Conservation (phyloP, 768 basidiomycete genomes). For the Mycena polygramma region DNA sequence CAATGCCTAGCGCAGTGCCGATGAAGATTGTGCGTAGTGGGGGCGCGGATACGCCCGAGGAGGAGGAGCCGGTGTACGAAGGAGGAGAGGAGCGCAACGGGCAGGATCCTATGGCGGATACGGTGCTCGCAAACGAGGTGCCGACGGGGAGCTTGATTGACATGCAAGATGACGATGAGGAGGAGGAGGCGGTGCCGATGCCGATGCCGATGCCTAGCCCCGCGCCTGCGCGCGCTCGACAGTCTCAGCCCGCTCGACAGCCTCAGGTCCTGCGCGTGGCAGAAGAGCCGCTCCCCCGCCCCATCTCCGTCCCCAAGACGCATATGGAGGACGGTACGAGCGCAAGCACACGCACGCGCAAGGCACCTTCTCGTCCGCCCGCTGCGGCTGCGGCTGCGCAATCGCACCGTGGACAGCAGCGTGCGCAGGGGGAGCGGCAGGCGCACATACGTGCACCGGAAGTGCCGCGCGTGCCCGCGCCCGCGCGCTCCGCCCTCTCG, state of each 20-base stretch:
- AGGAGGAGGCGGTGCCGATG: too few relatives aligned
- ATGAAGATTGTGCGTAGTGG: neutral
- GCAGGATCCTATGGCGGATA: too few relatives aligned
- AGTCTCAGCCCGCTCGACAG: too few relatives aligned
- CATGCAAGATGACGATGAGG: neutral
- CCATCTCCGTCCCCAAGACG: neutral
- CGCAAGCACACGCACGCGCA: too few relatives aligned
- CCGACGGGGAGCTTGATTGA: neutral
- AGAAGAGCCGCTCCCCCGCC: too few relatives aligned
- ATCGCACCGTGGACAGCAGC: neutral
- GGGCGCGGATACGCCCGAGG: too few relatives aligned
- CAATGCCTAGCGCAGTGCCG: too few relatives aligned
- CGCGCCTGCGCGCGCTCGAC: neutral
- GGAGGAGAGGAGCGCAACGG: too few relatives aligned
- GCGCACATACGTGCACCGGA: neutral
- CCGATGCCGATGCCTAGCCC: neutral
- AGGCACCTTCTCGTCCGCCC: neutral
- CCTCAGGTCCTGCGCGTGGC: too few relatives aligned
- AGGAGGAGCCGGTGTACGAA: neutral
- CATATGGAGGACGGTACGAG: neutral
- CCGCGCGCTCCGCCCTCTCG: too few relatives aligned
- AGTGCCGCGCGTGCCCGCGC: too few relatives aligned
- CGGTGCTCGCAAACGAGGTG: neutral
- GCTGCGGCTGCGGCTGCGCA: neutral
- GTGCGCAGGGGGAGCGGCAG: neutral